Percentiles rank a stretch among this genome's conserved stretches.
Conservation (phyloP, 2,329 filamentous ascomycete species). For the Colletotrichum sp. region DNA sequence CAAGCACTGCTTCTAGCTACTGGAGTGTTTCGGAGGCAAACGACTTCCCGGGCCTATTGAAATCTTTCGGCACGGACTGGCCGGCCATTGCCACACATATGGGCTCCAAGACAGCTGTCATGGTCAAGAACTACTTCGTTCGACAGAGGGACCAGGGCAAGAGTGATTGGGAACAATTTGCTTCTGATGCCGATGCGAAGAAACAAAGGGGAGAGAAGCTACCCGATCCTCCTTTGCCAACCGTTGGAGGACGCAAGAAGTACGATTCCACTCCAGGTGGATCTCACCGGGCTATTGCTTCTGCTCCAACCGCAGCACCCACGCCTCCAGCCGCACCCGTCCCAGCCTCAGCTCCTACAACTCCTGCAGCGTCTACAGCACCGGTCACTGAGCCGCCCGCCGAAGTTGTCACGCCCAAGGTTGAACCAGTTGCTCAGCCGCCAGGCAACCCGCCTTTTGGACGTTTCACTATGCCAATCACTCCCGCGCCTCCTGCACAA, state of each 20-base stretch:
- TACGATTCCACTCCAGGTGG: constrained; percentile 50
- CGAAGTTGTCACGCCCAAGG: constrained; percentile 51
- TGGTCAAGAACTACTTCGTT: constrained; percentile 76
- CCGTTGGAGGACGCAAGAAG: constrained; percentile 54
- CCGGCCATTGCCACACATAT: constrained; percentile 76
- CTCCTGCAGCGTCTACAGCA: constrained; percentile 31
- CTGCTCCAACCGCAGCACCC: constrained; percentile 37
- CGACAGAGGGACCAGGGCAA: constrained; percentile 66
- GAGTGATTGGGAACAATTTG: constrained; percentile 64
- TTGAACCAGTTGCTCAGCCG: constrained; percentile 41
- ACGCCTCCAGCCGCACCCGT: constrained; percentile 17
- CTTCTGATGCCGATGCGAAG: constrained; percentile 65
- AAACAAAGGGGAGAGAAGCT: constrained; percentile 60
- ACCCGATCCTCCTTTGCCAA: constrained; percentile 64
- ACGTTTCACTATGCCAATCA: constrained; percentile 52
- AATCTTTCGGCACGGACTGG: constrained; percentile 82
- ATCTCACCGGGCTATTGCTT: constrained; percentile 46
- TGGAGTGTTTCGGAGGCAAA: constrained; percentile 85
- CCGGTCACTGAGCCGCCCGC: constrained; percentile 43
- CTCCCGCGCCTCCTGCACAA: constrained; percentile 41
- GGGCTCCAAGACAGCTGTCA: constrained; percentile 85
- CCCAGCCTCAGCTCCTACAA: constrained; percentile 45
- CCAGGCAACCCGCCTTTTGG: constrained; percentile 42
- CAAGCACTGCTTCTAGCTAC: constrained; percentile 75
- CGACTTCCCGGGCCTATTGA: constrained; percentile 76